Percentiles rank a stretch among this genome's conserved stretches.
These are phyloP conservation scores for Sporodiniella umbellata DNA, from an alignment of 371 early-diverging fungal species.

Conservation along the genomic window DNA sequence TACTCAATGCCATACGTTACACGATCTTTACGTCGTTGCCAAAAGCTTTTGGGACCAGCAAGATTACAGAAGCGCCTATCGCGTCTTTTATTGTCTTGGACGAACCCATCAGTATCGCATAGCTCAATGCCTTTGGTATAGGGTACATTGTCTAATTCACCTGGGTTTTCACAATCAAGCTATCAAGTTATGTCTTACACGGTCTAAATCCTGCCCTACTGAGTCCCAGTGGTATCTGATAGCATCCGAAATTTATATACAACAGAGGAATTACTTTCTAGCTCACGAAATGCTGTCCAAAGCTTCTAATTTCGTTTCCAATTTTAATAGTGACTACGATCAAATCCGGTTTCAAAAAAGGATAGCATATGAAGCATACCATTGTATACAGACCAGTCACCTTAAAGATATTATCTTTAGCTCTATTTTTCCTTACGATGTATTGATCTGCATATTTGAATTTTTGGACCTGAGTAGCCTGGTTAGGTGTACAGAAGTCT, in stretches of 20 bases:
- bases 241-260: constrained; percentile 15
- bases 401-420: constrained; percentile 14
- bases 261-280: constrained; percentile 1
- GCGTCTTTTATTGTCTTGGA: constrained; percentile 14
- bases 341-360: constrained; percentile 6
- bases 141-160: constrained; percentile 11
- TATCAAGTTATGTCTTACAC: constrained; percentile 1
- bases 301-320: constrained; percentile 2
- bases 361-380: constrained; percentile 8
- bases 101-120: constrained; percentile 3
- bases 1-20: constrained; percentile 6
- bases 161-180: constrained; percentile 13
- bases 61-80: constrained; percentile 20
- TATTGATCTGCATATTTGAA: constrained; percentile 13
- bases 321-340: not conserved
- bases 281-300: constrained; percentile 10
- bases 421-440: constrained; percentile 20
- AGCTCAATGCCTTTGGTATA: constrained; percentile 11
- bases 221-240: constrained; percentile 13
- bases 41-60: constrained; percentile 5
- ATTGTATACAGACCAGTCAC: not conserved
- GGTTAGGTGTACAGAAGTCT: constrained; percentile 22
- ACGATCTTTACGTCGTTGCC: constrained; percentile 10
- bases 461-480: constrained; percentile 16
- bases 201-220: not conserved